Conservation (phyloP, 306 rosid genomes). For the Castanea mollissima region DNA sequence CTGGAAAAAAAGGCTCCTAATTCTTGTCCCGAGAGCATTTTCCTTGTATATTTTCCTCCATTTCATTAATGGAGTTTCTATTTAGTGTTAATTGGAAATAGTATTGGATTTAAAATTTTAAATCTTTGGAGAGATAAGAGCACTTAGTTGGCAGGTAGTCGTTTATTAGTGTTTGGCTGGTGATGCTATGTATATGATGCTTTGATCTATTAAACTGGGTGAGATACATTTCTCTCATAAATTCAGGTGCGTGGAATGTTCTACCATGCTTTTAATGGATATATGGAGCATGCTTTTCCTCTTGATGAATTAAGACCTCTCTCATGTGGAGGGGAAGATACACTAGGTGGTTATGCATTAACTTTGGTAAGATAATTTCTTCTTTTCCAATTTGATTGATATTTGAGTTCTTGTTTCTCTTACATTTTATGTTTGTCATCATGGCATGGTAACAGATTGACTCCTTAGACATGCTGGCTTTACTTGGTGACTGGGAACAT, state of each 20-base stretch:
- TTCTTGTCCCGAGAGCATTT: background rate
- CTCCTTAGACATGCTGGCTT: slow-evolving; percentile 82
- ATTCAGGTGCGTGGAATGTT: slow-evolving; percentile 81
- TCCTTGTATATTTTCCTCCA: background rate
- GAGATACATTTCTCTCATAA: background rate
- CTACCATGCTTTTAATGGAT: slow-evolving; percentile 94
- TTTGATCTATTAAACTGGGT: background rate
- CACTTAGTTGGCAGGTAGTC: background rate
- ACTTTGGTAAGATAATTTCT: slow-evolving; percentile 60
- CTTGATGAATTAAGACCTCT: slow-evolving; percentile 83
- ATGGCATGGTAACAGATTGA: slow-evolving; percentile 59
- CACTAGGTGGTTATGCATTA: slow-evolving; percentile 92
- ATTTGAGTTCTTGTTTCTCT: background rate
- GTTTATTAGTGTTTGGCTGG: background rate
- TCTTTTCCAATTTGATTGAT: background rate
- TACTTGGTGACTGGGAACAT: slow-evolving; percentile 75
- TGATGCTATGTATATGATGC: background rate
- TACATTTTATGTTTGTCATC: background rate
- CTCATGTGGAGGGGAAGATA: slow-evolving; percentile 81
- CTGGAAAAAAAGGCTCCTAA: too few relatives aligned
- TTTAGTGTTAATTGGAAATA: background rate
- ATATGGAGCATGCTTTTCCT: slow-evolving; percentile 91
- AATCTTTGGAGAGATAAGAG: background rate
- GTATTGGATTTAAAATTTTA: too few relatives aligned
- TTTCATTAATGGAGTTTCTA: background rate